phyloP scores from a whole-genome alignment of 2,329 filamentous ascomycete species.

The Piedraia hortae region DNA sequence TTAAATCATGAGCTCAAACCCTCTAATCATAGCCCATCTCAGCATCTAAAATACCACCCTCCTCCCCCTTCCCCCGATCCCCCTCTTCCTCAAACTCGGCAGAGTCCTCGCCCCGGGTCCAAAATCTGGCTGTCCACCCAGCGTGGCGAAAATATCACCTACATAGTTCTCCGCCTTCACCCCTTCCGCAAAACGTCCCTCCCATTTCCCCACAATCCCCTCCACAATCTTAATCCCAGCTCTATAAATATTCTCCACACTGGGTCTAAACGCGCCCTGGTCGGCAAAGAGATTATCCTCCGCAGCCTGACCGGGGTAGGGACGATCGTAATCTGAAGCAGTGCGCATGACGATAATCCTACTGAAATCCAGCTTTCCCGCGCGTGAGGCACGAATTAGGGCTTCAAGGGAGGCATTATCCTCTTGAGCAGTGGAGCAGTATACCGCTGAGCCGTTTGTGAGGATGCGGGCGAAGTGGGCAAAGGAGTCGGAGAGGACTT shows the following conservation, averaged over 20 bases:
- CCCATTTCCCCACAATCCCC: slow-evolving; percentile 35
- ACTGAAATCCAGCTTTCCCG: slow-evolving; percentile 33
- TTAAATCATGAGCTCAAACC: too few relatives aligned
- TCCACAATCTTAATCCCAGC: slow-evolving; percentile 37
- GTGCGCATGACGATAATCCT: slow-evolving; percentile 42
- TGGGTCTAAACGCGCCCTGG: slow-evolving; percentile 35
- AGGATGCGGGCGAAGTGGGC: slow-evolving; percentile 33
- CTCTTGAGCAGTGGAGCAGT: slow-evolving; percentile 47
- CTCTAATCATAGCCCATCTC: too few relatives aligned
- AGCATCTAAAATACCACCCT: too few relatives aligned
- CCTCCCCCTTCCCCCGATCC: too few relatives aligned
- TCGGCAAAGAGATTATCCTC: slow-evolving; percentile 32
- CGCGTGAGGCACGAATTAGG: slow-evolving; percentile 29
- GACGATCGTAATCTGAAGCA: slow-evolving; percentile 44
- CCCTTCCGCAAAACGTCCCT: slow-evolving; percentile 28
- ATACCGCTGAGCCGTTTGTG: slow-evolving; percentile 39
- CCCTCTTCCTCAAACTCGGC: too few relatives aligned
- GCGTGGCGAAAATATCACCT: slow-evolving; percentile 27
- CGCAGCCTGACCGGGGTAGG: slow-evolving; percentile 28
- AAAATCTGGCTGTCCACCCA: slow-evolving; percentile 5
- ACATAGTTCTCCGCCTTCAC: slow-evolving; percentile 35
- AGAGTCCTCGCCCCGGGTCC: too few relatives aligned
- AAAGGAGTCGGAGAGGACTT: slow-evolving; percentile 32
- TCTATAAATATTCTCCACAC: slow-evolving; percentile 36
- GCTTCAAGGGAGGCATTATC: slow-evolving; percentile 43